These are phyloP conservation scores for Botryotinia globosa DNA, from an alignment of 2,329 filamentous ascomycete genomes.

Conservation along the genomic window DNA sequence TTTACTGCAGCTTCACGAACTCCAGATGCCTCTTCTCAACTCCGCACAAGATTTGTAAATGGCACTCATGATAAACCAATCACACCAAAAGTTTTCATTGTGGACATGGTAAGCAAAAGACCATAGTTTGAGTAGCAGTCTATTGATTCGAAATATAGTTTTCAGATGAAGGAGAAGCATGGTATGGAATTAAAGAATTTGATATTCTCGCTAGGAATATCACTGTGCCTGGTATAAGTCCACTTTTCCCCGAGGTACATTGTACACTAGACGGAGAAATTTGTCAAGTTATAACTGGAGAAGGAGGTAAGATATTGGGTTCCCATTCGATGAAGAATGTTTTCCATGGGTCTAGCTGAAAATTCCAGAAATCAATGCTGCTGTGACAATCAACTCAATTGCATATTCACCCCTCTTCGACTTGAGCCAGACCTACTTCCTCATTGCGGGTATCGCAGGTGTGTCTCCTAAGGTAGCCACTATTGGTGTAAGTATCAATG, in stretches of 20 bases:
- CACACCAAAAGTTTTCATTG: slow-evolving; percentile 33
- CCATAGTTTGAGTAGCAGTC: not conserved
- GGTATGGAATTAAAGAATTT: slow-evolving; percentile 48
- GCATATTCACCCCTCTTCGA: slow-evolving; percentile 60
- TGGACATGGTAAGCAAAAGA: not conserved
- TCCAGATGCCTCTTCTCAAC: not conserved
- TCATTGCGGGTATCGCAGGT: slow-evolving; percentile 70
- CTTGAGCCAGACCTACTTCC: slow-evolving; percentile 64
- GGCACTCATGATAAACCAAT: not conserved
- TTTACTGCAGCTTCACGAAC: not conserved
- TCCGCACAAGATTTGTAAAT: not conserved
- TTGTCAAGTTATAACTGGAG: slow-evolving; percentile 53
- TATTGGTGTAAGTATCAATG: slow-evolving; percentile 43
- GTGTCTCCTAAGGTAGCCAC: slow-evolving; percentile 65
- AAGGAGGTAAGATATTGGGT: slow-evolving; percentile 4
- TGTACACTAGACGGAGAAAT: slow-evolving; percentile 58
- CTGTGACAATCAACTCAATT: slow-evolving; percentile 60
- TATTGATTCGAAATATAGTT: not conserved
- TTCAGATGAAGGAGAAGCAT: slow-evolving; percentile 40
- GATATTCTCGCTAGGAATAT: slow-evolving; percentile 55
- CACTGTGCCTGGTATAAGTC: slow-evolving; percentile 58
- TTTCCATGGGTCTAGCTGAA: not conserved
- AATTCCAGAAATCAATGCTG: slow-evolving; percentile 56
- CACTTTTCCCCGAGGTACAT: slow-evolving; percentile 57
- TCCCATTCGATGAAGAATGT: not conserved